Evolutionary conservation across 2,329 filamentous ascomycete species (phyloP).

Genomic region (Aotearoamyces nothofagi): DNA sequence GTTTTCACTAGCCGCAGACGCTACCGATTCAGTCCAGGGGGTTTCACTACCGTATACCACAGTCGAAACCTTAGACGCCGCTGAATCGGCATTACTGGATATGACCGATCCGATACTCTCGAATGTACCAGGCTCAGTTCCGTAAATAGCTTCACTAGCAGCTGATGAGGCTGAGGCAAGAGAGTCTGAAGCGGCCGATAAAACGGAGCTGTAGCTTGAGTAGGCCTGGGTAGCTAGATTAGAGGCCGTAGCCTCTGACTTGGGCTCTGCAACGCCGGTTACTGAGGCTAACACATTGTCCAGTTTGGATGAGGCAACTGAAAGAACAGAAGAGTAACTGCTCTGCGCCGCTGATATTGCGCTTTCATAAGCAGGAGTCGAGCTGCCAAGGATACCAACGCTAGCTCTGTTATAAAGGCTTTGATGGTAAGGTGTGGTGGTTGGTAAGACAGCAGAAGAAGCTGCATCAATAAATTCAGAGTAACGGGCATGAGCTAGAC

Average conservation of each 20-base stretch:
- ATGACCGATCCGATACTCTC: constrained; percentile 43
- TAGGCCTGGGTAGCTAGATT: constrained; percentile 27
- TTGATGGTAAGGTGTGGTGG: constrained; percentile 32
- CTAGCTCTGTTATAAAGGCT: constrained; percentile 14
- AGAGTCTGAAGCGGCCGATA: constrained; percentile 26
- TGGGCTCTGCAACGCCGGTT: constrained; percentile 19
- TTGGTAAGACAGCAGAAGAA: constrained; percentile 52
- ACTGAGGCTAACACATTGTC: constrained; percentile 24
- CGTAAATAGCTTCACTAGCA: constrained; percentile 21
- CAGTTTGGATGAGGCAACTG: constrained; percentile 24
- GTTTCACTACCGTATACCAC: constrained; percentile 25
- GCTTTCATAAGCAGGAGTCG: constrained; percentile 10
- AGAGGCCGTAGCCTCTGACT: constrained; percentile 21
- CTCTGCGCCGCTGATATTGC: constrained; percentile 10
- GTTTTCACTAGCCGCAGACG: constrained; percentile 28
- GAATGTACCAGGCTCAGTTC: constrained; percentile 28
- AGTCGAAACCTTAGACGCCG: constrained; percentile 17
- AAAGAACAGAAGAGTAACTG: constrained; percentile 17
- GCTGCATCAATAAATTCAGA: constrained; percentile 59
- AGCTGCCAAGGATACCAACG: constrained; percentile 11
- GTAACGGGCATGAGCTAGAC: constrained; percentile 65
- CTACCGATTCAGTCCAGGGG: constrained; percentile 33
- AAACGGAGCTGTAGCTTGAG: constrained; percentile 26
- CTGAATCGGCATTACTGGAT: constrained; percentile 19
- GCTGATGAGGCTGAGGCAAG: constrained; percentile 19